Percentiles rank a stretch among this genome's conserved stretches.
These are phyloP conservation scores for Beta lomatogona DNA, from an alignment of 179 eudicot species.

Conservation along the genomic window DNA sequence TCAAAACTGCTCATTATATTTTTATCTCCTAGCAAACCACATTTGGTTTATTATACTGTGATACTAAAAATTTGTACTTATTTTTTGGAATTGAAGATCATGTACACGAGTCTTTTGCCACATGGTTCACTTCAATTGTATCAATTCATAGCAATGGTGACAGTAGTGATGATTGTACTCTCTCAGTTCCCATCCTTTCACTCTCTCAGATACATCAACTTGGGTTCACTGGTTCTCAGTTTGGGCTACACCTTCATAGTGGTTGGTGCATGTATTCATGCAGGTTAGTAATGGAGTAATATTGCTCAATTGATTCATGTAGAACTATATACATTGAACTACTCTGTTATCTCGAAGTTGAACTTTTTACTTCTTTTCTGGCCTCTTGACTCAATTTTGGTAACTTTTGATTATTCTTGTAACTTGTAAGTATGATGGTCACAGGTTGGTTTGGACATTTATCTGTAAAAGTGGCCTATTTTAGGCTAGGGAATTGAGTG, in stretches of 20 bases:
- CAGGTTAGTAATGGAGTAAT: constrained; percentile 29
- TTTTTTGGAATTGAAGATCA: constrained; percentile 45
- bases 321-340: too few species aligned
- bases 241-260: constrained; percentile 78
- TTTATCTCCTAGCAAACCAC: background rate
- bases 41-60: background rate
- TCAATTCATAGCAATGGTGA: constrained; percentile 72
- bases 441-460: too few species aligned
- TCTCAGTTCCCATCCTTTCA: constrained; percentile 49
- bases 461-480: too few species aligned
- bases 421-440: too few species aligned
- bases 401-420: too few species aligned
- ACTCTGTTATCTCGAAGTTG: background rate
- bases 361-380: background rate
- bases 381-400: background rate
- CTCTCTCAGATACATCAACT: constrained; percentile 47
- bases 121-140: constrained; percentile 65
- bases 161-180: constrained; percentile 43
- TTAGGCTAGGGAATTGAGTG: too few species aligned
- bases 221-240: constrained; percentile 44
- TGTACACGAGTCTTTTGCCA: constrained; percentile 63
- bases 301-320: too few species aligned
- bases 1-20: background rate
- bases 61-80: constrained; percentile 11
- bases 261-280: constrained; percentile 39